Base-by-base conservation (phyloP, 805 yeast genomes). In the Ogataea parapolymorpha region DNA sequence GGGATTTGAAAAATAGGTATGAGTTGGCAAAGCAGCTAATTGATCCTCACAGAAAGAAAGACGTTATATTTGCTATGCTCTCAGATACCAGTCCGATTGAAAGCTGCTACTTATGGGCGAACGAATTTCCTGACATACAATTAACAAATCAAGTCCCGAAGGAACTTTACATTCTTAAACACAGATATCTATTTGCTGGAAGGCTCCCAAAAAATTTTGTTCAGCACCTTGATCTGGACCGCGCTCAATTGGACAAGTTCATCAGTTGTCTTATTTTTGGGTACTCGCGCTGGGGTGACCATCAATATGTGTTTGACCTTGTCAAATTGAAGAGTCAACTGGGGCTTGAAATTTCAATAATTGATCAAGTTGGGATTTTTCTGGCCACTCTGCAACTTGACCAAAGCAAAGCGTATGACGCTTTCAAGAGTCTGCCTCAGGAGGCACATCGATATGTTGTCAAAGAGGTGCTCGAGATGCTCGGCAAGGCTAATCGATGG, bases 401-500 rank as follows among this genome's bases (percentile, higher is more conserved):
- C 15, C 15, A 29, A 12, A 48, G 20, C 39, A 43, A 7, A 35
- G 36, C 17, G 10, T 36, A 13, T 37, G 39, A 24, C 1, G 38
- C 46, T 5, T 34, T 53, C 2, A 26, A 44, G 14, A 17, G 17
- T 5, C 22, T 27, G 10, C 25, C 29, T 8, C 12, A n/a, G 20
- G 29, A 23, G 3, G 18, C 12, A 3, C 16, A 24, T 17, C 11
- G 14, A 17, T 14, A 15, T 9, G 5, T 32, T 11, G 25, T 39
- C 11, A 16, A 10, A 7, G 35, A 39, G 5, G 18, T 29, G n/a
- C 11, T 40, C 11, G 18, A 18, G 10, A 11, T 35, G 18, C 32
- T 34, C 17, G 34, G 32, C 9, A 34, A 15, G 14, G 12, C 22
- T 9, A 26, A 35, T 11, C 44, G 44, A 46, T 83, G 86, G 85